Percentiles rank a stretch among this genome's conserved stretches.
Evolutionary conservation across 345 rosid species (phyloP).

Genomic region (Salix suchowensis): DNA sequence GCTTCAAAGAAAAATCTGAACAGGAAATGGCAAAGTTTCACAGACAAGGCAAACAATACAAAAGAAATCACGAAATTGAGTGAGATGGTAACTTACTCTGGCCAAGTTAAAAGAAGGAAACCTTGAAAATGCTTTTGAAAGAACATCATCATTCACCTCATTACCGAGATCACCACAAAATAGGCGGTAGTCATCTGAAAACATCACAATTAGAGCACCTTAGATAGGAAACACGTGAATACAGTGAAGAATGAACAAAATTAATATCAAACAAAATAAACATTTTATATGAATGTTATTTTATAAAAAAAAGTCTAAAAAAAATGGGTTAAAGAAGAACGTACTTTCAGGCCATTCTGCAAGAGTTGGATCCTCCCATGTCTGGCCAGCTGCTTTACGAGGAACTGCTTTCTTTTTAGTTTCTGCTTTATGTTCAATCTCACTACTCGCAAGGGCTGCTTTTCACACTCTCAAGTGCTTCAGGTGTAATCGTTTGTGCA

Average conservation of each 20-base stretch:
- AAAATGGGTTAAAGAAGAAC: not conserved
- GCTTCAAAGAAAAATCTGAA: conserved; percentile 59
- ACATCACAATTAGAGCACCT: conserved; percentile 1
- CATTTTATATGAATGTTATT: too few relatives aligned
- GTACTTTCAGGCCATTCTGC: conserved; percentile 98
- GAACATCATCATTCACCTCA: conserved; percentile 99
- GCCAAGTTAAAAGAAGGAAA: conserved; percentile 99
- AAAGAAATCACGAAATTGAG: conserved; percentile 9
- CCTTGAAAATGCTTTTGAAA: conserved; percentile 88
- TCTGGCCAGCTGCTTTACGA: conserved; percentile 92
- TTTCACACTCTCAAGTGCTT: conserved; percentile 94
- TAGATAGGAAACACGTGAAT: not conserved
- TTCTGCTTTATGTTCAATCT: conserved; percentile 85
- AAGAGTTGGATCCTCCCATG: conserved; percentile 97
- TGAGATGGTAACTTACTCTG: conserved; percentile 40
- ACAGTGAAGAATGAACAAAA: not conserved
- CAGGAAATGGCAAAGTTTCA: conserved; percentile 34
- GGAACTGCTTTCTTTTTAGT: conserved; percentile 88
- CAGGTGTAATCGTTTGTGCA: conserved; percentile 89
- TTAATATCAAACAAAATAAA: not conserved
- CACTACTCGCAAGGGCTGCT: conserved; percentile 93
- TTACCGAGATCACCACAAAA: conserved; percentile 99
- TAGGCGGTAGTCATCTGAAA: conserved; percentile 81
- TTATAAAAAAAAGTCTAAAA: too few relatives aligned
- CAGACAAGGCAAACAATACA: conserved; percentile 19